Evolutionary conservation across 1,284 basidiomycete species (phyloP).

Genomic region (Puccinia triticina): DNA sequence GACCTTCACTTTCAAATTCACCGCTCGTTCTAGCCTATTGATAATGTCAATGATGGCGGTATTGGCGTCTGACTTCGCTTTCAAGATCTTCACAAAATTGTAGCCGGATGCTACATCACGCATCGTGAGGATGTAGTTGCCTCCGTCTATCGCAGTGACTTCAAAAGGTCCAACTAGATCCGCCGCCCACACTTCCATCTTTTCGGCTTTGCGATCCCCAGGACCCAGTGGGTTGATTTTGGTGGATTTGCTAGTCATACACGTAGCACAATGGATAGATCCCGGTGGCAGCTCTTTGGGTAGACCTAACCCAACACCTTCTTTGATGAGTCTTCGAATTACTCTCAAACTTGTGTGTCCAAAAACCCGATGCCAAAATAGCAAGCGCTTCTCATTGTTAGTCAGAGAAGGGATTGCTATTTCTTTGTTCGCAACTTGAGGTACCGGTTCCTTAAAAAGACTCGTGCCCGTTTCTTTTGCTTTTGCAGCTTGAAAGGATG

Average conservation of each 20-base stretch:
- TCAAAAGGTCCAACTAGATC: conserved; percentile 32
- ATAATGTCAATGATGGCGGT: background rate
- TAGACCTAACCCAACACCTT: background rate
- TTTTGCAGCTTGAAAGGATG: background rate
- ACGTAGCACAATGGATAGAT: conserved; percentile 1
- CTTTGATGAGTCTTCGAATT: background rate
- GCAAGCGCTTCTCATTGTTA: background rate
- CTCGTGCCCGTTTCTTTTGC: no score
- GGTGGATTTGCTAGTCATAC: conserved; percentile 2
- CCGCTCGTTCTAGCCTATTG: background rate
- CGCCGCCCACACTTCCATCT: background rate
- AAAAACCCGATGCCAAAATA: background rate
- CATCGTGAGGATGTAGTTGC: background rate
- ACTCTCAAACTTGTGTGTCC: background rate
- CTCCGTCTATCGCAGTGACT: background rate
- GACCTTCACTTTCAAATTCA: background rate
- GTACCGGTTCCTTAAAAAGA: background rate
- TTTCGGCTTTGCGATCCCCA: background rate
- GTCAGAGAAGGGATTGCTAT: no score
- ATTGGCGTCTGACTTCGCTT: background rate
- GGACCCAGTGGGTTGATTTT: background rate
- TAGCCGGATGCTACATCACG: background rate
- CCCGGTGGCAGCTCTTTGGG: background rate
- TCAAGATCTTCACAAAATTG: background rate
- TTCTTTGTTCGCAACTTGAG: no score